These are phyloP conservation scores for Eutrema heterophyllum DNA, from an alignment of 345 rosid species.

Conservation along the genomic window DNA sequence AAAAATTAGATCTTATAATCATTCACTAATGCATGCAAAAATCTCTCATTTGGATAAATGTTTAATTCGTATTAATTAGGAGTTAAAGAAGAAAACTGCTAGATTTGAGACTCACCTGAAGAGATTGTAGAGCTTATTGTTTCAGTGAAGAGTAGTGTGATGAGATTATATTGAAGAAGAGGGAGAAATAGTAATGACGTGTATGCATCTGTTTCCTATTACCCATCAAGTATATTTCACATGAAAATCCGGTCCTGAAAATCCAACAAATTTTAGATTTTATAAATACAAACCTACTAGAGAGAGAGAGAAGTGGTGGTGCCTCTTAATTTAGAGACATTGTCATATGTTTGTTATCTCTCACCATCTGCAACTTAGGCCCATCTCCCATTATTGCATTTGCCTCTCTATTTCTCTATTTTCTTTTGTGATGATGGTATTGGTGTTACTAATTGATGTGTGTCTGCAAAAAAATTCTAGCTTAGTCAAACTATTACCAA, in stretches of 20 bases:
- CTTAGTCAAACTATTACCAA: conserved; percentile 20
- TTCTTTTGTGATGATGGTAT: conserved; percentile 16
- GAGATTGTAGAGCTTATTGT: neutral
- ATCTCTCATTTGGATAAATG: neutral
- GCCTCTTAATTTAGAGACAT: conserved; percentile 33
- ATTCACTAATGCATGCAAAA: conserved; percentile 12
- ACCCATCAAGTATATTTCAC: conserved; percentile 27
- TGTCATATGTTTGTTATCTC: conserved; percentile 31
- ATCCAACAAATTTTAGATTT: conserved; percentile 13
- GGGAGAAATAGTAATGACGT: conserved; percentile 8
- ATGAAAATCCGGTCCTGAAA: conserved; percentile 31
- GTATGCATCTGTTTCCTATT: conserved; percentile 28
- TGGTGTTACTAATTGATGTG: conserved; percentile 13
- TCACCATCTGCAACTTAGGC: conserved; percentile 28
- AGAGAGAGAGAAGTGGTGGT: conserved; percentile 26
- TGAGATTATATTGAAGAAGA: conserved; percentile 10
- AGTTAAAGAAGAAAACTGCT: neutral
- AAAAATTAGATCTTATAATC: neutral
- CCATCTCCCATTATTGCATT: conserved; percentile 33
- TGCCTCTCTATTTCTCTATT: conserved; percentile 2
- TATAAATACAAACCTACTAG: conserved; percentile 23
- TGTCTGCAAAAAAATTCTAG: neutral
- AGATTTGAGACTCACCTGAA: neutral
- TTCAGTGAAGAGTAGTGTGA: neutral
- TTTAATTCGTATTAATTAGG: neutral